phyloP scores from a whole-genome alignment of 108 stramenopile genomes.

The Craspedostauros australis region DNA sequence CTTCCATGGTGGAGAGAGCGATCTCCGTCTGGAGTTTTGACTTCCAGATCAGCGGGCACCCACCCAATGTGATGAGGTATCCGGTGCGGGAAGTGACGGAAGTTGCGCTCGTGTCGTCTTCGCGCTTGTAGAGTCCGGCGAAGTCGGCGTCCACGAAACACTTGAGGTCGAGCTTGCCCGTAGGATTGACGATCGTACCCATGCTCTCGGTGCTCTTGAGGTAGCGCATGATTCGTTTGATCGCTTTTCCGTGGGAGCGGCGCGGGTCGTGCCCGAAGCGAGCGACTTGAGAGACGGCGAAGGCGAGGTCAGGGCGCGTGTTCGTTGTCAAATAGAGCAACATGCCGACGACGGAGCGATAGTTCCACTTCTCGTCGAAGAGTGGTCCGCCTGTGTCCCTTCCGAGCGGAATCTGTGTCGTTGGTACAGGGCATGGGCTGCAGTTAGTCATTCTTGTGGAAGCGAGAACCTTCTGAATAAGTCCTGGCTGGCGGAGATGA shows the following conservation, averaged over 20 bases:
- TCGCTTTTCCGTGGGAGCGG: constrained; percentile 7
- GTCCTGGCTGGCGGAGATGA: constrained; percentile 20
- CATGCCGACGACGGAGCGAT: constrained; percentile 38
- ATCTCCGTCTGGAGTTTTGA: constrained; percentile 35
- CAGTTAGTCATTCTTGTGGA: constrained; percentile 18
- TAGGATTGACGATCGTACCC: constrained; percentile 30
- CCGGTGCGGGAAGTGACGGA: constrained; percentile 26
- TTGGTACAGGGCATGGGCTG: constrained; percentile 11
- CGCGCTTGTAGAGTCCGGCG: constrained; percentile 25
- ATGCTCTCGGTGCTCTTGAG: constrained; percentile 22
- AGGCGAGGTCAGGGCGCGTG: constrained; percentile 31
- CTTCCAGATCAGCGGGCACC: constrained; percentile 36
- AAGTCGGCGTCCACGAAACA: constrained; percentile 34
- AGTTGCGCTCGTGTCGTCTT: constrained; percentile 11
- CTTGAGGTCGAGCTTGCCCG: constrained; percentile 4
- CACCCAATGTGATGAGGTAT: constrained; percentile 16
- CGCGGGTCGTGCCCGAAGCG: constrained; percentile 17
- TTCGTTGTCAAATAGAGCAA: constrained; percentile 37
- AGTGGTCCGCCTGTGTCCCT: constrained; percentile 28
- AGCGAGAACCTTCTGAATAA: constrained; percentile 26
- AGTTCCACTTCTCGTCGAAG: constrained; percentile 19
- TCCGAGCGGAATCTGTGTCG: constrained; percentile 13
- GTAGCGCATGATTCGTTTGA: constrained; percentile 28
- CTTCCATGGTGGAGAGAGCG: constrained; percentile 29
- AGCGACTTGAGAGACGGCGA: constrained; percentile 26